These are phyloP conservation scores for Xylaria sp. DNA, from an alignment of 2,329 filamentous ascomycete species.

Conservation along the genomic window DNA sequence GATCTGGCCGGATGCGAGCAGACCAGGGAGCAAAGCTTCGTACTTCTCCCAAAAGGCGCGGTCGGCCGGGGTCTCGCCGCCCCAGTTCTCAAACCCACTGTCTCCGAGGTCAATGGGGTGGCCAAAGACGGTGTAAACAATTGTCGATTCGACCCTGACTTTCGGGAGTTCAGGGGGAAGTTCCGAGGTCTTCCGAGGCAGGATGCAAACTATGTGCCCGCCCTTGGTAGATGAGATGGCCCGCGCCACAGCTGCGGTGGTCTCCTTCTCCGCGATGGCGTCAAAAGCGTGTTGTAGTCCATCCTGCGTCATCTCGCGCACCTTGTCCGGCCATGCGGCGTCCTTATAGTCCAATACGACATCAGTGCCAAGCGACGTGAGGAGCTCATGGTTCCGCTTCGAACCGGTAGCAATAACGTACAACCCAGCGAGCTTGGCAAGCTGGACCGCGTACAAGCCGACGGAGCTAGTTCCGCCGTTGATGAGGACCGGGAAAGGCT, in stretches of 20 bases:
- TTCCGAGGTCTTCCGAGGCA: conserved; percentile 40
- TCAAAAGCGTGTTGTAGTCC: conserved; percentile 53
- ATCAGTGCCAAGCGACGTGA: conserved; percentile 45
- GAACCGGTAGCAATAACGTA: conserved; percentile 47
- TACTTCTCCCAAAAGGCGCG: conserved; percentile 51
- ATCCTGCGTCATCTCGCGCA: conserved; percentile 73
- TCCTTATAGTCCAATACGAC: conserved; percentile 54
- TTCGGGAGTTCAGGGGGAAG: conserved; percentile 43
- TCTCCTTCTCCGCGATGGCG: conserved; percentile 46
- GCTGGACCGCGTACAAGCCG: conserved; percentile 47
- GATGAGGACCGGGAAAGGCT: conserved; percentile 49
- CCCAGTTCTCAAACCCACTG: conserved; percentile 45
- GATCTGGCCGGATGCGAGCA: conserved; percentile 46
- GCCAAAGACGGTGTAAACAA: conserved; percentile 50
- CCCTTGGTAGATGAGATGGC: conserved; percentile 49
- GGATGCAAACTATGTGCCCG: conserved; percentile 44
- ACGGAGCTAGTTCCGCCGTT: conserved; percentile 47
- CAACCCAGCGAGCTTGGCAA: conserved; percentile 45
- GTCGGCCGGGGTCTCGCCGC: conserved; percentile 46
- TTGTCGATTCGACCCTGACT: conserved; percentile 49
- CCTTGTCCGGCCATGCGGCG: conserved; percentile 60
- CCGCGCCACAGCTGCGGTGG: conserved; percentile 39
- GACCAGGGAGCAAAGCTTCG: conserved; percentile 45
- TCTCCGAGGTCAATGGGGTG: conserved; percentile 40
- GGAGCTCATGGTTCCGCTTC: conserved; percentile 43